Evolutionary conservation across 805 yeast species (phyloP).

Genomic region (Teunomyces atbi): DNA sequence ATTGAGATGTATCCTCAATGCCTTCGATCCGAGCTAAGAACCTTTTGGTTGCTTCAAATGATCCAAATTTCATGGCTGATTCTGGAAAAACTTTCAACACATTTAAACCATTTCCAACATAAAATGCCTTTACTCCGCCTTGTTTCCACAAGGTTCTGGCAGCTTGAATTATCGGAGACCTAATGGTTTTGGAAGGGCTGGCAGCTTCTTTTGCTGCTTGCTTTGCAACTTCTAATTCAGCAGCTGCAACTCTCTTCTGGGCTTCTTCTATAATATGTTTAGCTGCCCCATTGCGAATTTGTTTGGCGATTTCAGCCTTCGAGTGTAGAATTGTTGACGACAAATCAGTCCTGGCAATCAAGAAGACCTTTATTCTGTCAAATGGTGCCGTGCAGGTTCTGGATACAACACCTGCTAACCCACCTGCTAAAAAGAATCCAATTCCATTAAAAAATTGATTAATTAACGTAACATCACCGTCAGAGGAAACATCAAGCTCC

Average conservation of each 20-base stretch:
- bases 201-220: conserved; percentile 27
- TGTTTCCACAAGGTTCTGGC: conserved; percentile 76
- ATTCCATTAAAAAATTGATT: conserved; percentile 78
- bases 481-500: conserved; percentile 77
- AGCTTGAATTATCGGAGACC: conserved; percentile 79
- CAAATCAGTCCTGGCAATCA: conserved; percentile 86
- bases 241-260: conserved; percentile 25
- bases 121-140: conserved; percentile 85
- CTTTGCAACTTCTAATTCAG: conserved; percentile 22
- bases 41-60: conserved; percentile 85
- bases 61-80: conserved; percentile 95
- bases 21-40: conserved; percentile 75
- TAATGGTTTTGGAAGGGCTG: conserved; percentile 46
- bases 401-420: conserved; percentile 91
- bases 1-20: conserved; percentile 60
- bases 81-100: conserved; percentile 95
- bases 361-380: conserved; percentile 88
- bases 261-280: conserved; percentile 36
- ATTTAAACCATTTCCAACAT: conserved; percentile 93
- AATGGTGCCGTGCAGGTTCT: conserved; percentile 97
- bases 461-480: conserved; percentile 87
- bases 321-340: conserved; percentile 67
- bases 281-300: conserved; percentile 35
- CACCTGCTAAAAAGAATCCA: conserved; percentile 93
- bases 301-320: conserved; percentile 41